Evolutionary conservation across 345 rosid genomes (phyloP).

Genomic region (Brassica napus): Da-Ae NC_063452.1:45109001-45109500

Average conservation of each 20-base stretch:
- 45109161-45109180: slow-evolving; percentile 77
- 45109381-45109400: slow-evolving; percentile 71
- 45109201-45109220: slow-evolving; percentile 85
- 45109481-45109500: slow-evolving; percentile 97
- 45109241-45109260: slow-evolving; percentile 53
- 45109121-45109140: not conserved
- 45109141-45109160: not conserved
- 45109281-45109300: slow-evolving; percentile 44
- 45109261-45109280: slow-evolving; percentile 2
- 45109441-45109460: slow-evolving; percentile 8
- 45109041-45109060: slow-evolving; percentile 94
- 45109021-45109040: slow-evolving; percentile 80
- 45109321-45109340: slow-evolving; percentile 93
- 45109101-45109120: not conserved
- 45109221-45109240: slow-evolving; percentile 83
- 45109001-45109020: slow-evolving; percentile 89
- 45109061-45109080: slow-evolving; percentile 75
- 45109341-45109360: slow-evolving; percentile 98
- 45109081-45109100: not conserved
- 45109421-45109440: not conserved
- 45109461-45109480: slow-evolving; percentile 63
- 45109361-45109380: slow-evolving; percentile 90
- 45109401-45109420: slow-evolving; percentile 4
- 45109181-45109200: slow-evolving; percentile 71
- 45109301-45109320: slow-evolving; percentile 67